These are phyloP conservation scores for Pleomassaria siparia DNA, from an alignment of 2,329 filamentous ascomycete genomes.

Conservation along the genomic window DNA sequence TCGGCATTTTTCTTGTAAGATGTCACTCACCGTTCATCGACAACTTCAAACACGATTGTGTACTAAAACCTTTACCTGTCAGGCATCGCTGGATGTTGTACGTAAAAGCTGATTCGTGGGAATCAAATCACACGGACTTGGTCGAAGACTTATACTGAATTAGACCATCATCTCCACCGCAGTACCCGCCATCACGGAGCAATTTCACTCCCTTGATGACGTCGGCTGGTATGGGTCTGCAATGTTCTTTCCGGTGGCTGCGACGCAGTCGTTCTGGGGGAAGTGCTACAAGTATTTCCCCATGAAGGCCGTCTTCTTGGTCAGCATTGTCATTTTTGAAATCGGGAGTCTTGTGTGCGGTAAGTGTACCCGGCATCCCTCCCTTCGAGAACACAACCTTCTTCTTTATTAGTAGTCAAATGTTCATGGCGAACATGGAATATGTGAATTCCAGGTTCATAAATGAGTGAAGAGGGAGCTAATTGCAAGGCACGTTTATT, in stretches of 20 bases:
- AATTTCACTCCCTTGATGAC: conserved; percentile 15
- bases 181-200: conserved; percentile 14
- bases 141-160: no score
- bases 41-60: no score
- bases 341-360: conserved; percentile 57
- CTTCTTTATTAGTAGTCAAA: not conserved
- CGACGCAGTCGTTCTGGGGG: conserved; percentile 37
- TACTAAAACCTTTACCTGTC: no score
- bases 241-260: conserved; percentile 33
- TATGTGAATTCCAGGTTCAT: no score
- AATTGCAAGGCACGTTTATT: no score
- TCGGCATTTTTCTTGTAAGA: conserved; percentile 5
- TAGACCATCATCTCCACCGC: conserved; percentile 13
- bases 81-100: not conserved
- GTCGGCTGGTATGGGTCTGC: conserved; percentile 22
- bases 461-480: no score
- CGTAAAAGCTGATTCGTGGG: not conserved
- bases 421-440: no score
- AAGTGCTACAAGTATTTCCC: conserved; percentile 49
- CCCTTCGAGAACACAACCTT: no score
- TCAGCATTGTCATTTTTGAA: conserved; percentile 51
- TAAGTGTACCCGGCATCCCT: no score
- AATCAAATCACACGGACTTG: not conserved
- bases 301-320: conserved; percentile 40
- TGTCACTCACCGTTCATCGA: no score